Percentiles rank a stretch among this genome's conserved stretches.
Evolutionary conservation across 116 monocot genomes (phyloP).

Genomic region (Trichopus zeylanicus): DNA sequence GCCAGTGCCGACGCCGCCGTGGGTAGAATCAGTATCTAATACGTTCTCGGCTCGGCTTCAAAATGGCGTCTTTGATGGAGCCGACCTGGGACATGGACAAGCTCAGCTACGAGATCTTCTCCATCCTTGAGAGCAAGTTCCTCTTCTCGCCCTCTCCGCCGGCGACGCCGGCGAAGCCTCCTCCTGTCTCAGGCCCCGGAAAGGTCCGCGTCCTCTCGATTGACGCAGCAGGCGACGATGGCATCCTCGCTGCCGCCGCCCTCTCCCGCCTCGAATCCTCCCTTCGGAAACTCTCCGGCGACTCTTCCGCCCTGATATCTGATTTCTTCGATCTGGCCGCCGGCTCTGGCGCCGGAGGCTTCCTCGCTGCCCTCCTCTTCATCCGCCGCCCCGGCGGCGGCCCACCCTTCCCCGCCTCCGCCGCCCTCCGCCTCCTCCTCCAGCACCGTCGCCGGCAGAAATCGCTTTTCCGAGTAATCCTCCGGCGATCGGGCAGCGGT

Average conservation of each 20-base stretch:
- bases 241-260: conserved; percentile 42
- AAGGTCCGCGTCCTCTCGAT: conserved; percentile 66
- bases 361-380: conserved; percentile 70
- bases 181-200: conserved; percentile 3
- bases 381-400: conserved; percentile 27
- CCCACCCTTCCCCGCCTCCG: no score
- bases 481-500: neutral
- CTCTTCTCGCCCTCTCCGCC: conserved; percentile 20
- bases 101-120: conserved; percentile 89
- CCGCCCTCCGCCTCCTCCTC: no score
- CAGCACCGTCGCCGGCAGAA: no score
- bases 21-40: no score
- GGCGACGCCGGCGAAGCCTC: neutral
- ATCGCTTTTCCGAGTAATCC: no score
- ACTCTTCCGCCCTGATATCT: conserved; percentile 39
- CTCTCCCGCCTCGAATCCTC: conserved; percentile 60
- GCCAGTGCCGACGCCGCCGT: no score
- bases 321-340: conserved; percentile 84
- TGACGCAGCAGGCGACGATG: conserved; percentile 41
- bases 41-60: neutral
- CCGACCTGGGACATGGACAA: conserved; percentile 40
- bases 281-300: conserved; percentile 33
- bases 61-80: conserved; percentile 10
- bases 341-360: conserved; percentile 69
- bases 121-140: conserved; percentile 75